phyloP scores from a whole-genome alignment of 352 stramenopile species.

The Pythium aristosporum region DNA sequence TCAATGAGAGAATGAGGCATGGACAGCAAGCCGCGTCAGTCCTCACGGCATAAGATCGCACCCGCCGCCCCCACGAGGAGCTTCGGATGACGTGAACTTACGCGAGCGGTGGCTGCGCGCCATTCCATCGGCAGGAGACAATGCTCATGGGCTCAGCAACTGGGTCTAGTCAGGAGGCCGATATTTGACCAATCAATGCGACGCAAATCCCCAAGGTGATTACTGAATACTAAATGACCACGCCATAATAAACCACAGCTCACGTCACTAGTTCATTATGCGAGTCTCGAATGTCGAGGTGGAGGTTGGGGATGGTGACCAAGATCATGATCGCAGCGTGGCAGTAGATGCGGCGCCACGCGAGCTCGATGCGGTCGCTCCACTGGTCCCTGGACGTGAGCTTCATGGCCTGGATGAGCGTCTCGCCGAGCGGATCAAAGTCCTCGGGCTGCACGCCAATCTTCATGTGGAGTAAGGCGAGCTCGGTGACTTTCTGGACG shows the following conservation, averaged over 20 bases:
- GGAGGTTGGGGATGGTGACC: conserved; percentile 56
- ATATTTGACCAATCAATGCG: too few relatives aligned
- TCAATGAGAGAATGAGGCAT: too few relatives aligned
- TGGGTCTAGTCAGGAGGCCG: too few relatives aligned
- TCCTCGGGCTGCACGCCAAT: conserved; percentile 63
- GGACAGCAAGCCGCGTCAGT: too few relatives aligned
- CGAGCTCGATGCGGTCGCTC: conserved; percentile 45
- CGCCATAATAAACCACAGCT: background rate
- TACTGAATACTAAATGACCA: too few relatives aligned
- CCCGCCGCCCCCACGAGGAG: too few relatives aligned
- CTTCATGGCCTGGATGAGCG: conserved; percentile 61
- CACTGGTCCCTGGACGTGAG: conserved; percentile 48
- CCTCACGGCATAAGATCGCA: too few relatives aligned
- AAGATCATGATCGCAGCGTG: conserved; percentile 61
- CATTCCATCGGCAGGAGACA: too few relatives aligned
- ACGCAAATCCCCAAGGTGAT: too few relatives aligned
- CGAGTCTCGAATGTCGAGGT: conserved; percentile 44
- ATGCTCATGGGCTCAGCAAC: too few relatives aligned
- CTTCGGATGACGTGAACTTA: too few relatives aligned
- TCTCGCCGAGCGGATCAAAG: conserved; percentile 58
- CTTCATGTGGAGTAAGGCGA: conserved; percentile 70
- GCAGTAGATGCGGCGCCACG: conserved; percentile 61
- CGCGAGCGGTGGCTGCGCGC: too few relatives aligned
- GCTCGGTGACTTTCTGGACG: conserved; percentile 55
- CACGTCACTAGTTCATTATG: conserved; percentile 1